These are phyloP conservation scores for Ensete ventricosum DNA, from an alignment of 176 grass and related monocot genomes.

Conservation along the genomic window DNA sequence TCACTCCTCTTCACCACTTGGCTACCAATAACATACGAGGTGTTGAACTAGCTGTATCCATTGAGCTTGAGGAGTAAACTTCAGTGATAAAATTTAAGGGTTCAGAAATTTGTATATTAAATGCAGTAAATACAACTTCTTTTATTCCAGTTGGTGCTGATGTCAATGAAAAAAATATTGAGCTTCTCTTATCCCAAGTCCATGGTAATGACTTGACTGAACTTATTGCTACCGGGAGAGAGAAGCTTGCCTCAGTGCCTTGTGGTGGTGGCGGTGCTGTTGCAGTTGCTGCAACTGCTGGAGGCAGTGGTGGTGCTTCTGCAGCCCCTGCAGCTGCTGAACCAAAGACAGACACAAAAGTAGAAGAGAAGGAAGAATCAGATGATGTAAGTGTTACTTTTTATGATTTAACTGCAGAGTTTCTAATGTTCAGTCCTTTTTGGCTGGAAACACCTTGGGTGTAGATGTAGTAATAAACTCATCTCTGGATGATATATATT, in stretches of 20 bases:
- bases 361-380: neutral
- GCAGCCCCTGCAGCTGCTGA: neutral
- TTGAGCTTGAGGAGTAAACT: too few relatives aligned
- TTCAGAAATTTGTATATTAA: too few relatives aligned
- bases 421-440: too few relatives aligned
- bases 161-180: neutral
- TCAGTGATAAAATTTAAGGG: too few relatives aligned
- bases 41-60: too few relatives aligned
- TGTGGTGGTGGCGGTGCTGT: neutral
- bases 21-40: too few relatives aligned
- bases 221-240: neutral
- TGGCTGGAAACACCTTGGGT: too few relatives aligned
- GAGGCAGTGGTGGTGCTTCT: neutral
- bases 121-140: too few relatives aligned
- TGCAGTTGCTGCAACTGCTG: neutral
- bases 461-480: too few relatives aligned
- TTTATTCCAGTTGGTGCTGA: neutral
- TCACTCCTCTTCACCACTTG: too few relatives aligned
- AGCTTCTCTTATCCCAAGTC: neutral
- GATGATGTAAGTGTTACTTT: neutral
- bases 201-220: neutral
- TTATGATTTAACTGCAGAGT: neutral
- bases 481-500: too few relatives aligned
- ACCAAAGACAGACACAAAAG: neutral
- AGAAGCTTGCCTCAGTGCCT: neutral